Conservation (phyloP, 2,329 filamentous ascomycete species). For the Diaporthe sp. region DNA sequence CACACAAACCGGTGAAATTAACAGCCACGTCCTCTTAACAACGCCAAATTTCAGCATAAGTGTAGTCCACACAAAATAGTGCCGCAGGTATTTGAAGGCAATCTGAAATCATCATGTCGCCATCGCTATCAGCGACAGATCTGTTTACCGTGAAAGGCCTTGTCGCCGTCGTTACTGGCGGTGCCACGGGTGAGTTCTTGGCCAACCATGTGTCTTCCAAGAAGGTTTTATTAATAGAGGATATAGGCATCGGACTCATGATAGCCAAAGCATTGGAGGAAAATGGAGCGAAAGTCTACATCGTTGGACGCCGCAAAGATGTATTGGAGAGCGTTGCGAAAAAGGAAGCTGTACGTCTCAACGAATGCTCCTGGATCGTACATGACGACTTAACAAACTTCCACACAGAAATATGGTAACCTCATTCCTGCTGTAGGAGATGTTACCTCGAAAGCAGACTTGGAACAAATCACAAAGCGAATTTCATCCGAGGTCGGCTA, state of each 20-base stretch:
- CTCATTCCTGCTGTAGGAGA: constrained; percentile 48
- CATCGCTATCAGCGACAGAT: constrained; percentile 27
- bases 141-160: constrained; percentile 35
- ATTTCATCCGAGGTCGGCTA: constrained; percentile 67
- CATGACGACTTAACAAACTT: background rate
- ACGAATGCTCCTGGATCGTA: background rate
- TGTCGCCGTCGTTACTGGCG: constrained; percentile 38
- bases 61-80: background rate
- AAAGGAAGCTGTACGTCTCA: constrained; percentile 21
- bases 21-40: background rate
- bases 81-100: background rate
- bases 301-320: constrained; percentile 57
- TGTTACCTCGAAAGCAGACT: constrained; percentile 56
- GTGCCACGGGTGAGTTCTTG: constrained; percentile 31
- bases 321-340: constrained; percentile 52
- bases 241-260: constrained; percentile 44
- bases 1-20: background rate
- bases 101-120: background rate
- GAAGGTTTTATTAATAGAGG: background rate
- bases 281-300: constrained; percentile 58
- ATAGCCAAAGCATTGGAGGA: constrained; percentile 32
- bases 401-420: constrained; percentile 45
- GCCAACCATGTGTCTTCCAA: background rate
- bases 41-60: background rate
- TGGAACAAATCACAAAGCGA: constrained; percentile 66